Percentiles rank a stretch among this genome's conserved stretches.
These are phyloP conservation scores for Setaria viridis DNA, from an alignment of 202 grass and related monocot species.

Conservation along the genomic window DNA sequence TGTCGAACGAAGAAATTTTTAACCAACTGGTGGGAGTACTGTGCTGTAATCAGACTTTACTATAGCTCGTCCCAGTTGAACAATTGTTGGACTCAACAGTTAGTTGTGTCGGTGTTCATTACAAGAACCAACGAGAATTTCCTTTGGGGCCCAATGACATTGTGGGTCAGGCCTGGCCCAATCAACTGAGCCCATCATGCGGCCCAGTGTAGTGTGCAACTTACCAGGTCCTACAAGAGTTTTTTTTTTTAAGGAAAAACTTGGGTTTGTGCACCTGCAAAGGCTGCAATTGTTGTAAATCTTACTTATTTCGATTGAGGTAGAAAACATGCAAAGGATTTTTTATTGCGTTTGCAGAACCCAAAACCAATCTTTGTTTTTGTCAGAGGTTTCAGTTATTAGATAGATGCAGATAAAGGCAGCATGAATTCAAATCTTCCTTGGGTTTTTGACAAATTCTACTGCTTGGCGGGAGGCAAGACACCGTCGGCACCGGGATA, in stretches of 20 bases:
- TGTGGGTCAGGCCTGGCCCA: not conserved
- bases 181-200: not conserved
- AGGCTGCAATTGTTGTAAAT: too few species aligned
- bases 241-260: too few species aligned
- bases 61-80: not conserved
- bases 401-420: not conserved
- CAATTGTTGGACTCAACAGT: not conserved
- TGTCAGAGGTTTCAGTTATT: not conserved
- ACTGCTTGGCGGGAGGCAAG: not conserved
- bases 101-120: not conserved
- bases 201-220: not conserved
- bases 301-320: too few species aligned
- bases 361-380: not conserved
- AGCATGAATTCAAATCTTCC: not conserved
- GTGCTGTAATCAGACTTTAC: not conserved
- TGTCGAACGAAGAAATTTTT: not conserved
- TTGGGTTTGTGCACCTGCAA: too few species aligned
- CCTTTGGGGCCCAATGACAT: not conserved
- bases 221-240: too few species aligned
- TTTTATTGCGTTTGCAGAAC: too few species aligned
- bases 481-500: not conserved
- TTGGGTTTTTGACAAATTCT: not conserved
- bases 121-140: not conserved
- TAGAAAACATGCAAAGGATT: too few species aligned
- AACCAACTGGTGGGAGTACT: not conserved